Evolutionary conservation across 192 early-diverging fungal genomes (phyloP), one percentile per base, ranked within the genome.

Genomic region (Coemansia erecta): DNA sequence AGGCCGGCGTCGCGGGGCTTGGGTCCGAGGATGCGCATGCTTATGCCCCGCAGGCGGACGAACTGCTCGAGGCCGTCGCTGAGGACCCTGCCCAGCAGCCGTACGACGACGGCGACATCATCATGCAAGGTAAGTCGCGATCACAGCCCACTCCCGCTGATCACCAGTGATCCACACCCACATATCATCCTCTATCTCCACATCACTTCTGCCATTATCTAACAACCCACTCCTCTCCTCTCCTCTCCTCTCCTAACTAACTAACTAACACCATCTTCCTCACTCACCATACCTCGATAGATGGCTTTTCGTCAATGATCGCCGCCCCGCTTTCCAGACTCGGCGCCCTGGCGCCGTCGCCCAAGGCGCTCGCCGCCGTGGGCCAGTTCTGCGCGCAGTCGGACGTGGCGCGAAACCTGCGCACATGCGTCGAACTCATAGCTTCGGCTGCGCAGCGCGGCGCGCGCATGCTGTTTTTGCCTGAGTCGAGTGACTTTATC

Each of bases 401-500:
- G 50, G 68, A 72, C n/a, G 61, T 89, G 9, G 43, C 66, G 17
- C 56, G 64, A 15, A 93, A 93, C 53, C 68, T 85, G 23, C 52
- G 82, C 53, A 82, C 77, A 7, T 91, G 89, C 51, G 51, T 82
- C 26, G 71, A 77, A 3, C 74, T 91, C 11, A 85, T 89, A 45
- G 48, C 60, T 11, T 63, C 72, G 8, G 90, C 87, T n/a, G 80
- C 86, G 14, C 59, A 67, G 26, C 64, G 68, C 37, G 84, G 82
- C 1, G 85, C 85, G 11, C 86, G 86, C 83, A 85, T 89, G 74
- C 63, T 92, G 23, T 92, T 92, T 72, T 68, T 94, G 18, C 92
- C 92, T 1, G 92, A 94, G 56, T 85, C 90, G 28, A 89, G 86
- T 24, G 92, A 94, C 72, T 94, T 89, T 61, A 87, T 92, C 31